Conservation (phyloP, 441 rosid species). For the Adansonia grandidieri region DNA sequence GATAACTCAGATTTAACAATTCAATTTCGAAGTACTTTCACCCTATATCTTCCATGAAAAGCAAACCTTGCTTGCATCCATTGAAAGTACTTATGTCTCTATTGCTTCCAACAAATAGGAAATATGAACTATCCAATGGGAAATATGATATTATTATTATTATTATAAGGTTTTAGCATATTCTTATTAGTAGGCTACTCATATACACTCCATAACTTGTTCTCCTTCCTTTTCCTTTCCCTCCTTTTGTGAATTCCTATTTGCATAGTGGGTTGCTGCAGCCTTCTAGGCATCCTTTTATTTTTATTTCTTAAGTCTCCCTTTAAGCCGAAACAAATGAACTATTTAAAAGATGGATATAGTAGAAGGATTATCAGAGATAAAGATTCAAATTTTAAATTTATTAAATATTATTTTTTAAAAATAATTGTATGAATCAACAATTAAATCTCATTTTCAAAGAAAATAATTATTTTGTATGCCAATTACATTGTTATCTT, state of each 20-base stretch:
- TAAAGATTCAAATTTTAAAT: too few relatives aligned
- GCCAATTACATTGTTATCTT: background rate
- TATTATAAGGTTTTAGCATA: background rate
- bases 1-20: background rate
- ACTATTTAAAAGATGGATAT: background rate
- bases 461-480: background rate
- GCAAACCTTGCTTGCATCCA: background rate
- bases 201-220: too few relatives aligned
- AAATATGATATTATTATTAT: background rate
- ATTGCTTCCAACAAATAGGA: background rate
- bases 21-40: background rate
- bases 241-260: background rate
- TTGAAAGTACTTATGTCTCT: background rate
- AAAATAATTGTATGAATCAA: too few relatives aligned
- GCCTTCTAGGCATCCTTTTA: background rate
- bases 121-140: background rate
- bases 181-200: too few relatives aligned
- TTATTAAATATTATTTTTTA: too few relatives aligned
- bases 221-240: background rate
- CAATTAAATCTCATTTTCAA: too few relatives aligned
- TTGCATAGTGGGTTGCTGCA: background rate
- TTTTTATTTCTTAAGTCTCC: background rate
- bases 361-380: too few relatives aligned
- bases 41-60: background rate
- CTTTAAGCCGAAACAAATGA: background rate